These are phyloP conservation scores for Fusarium chaquense DNA, from an alignment of 2,329 filamentous ascomycete species.

Conservation along the genomic window DNA sequence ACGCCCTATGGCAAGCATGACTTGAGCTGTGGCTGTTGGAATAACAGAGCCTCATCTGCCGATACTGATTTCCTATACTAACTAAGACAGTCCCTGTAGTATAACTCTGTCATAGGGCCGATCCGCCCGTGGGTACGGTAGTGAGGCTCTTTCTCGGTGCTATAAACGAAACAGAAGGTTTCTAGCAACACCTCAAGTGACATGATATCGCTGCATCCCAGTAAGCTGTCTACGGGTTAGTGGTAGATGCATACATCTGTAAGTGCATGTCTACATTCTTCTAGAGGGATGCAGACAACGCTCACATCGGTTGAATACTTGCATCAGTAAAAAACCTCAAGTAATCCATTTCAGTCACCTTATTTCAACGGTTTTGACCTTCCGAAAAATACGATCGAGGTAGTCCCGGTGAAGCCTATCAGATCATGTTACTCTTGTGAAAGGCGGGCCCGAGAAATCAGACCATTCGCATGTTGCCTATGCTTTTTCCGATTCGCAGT, in stretches of 20 bases:
- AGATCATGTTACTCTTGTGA: conserved; percentile 1
- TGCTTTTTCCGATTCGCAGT: not conserved
- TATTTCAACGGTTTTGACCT: conserved; percentile 5
- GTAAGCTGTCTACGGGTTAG: not conserved
- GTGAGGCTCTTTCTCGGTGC: conserved; percentile 6
- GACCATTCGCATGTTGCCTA: conserved; percentile 1
- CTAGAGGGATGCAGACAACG: not conserved
- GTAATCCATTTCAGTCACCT: not conserved
- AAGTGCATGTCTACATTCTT: not conserved
- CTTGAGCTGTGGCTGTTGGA: not conserved
- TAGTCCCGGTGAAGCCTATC: conserved; percentile 18
- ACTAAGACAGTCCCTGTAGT: conserved; percentile 12
- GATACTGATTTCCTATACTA: not conserved
- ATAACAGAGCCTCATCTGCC: conserved; percentile 19
- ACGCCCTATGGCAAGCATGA: not conserved
- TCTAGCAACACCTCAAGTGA: conserved; percentile 10
- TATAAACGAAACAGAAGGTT: not conserved
- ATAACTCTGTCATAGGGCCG: conserved; percentile 17
- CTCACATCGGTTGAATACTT: not conserved
- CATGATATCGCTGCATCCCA: conserved; percentile 2
- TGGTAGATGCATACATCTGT: too few species aligned
- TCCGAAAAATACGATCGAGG: conserved; percentile 3
- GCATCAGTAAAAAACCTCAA: not conserved
- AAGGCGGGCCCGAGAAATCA: conserved; percentile 14
- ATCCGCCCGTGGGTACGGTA: conserved; percentile 19